Conservation (phyloP, 768 basidiomycete species). For the Amanita inopinata region DNA sequence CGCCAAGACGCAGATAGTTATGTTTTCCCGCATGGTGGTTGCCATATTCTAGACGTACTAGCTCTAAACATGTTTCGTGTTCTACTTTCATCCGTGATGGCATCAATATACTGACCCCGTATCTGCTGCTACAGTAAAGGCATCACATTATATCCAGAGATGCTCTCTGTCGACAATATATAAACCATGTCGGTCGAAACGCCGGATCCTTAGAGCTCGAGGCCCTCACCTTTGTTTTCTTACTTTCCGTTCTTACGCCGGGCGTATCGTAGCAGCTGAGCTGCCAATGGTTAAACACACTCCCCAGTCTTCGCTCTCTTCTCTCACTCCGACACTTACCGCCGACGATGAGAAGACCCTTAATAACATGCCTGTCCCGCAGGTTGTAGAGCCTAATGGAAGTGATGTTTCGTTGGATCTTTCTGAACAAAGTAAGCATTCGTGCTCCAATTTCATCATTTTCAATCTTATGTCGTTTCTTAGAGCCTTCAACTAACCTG, state of each 20-base stretch:
- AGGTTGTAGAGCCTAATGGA: constrained; percentile 1
- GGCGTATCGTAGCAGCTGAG: constrained; percentile 1
- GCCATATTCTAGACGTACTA: too few species aligned
- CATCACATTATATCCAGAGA: too few species aligned
- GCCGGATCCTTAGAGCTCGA: not conserved
- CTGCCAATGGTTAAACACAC: constrained; percentile 6
- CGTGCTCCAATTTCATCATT: not conserved
- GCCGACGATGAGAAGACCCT: not conserved
- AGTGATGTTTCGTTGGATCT: not conserved
- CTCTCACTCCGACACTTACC: not conserved
- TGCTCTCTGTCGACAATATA: not conserved
- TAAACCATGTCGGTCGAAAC: not conserved
- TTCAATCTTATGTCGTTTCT: not conserved
- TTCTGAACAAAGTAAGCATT: not conserved
- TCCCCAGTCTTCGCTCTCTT: constrained; percentile 3
- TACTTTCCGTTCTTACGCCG: constrained; percentile 1
- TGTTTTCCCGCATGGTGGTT: too few species aligned
- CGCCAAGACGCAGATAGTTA: too few species aligned
- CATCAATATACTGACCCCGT: too few species aligned
- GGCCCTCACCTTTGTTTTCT: not conserved
- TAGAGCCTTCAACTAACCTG: not conserved
- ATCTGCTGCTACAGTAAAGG: too few species aligned
- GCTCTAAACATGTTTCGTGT: too few species aligned
- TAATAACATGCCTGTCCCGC: not conserved
- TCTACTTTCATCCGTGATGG: too few species aligned